Evolutionary conservation across 352 stramenopile genomes (phyloP), one percentile per base, ranked within the genome.

Genomic region (Phytophthora meadii): DNA sequence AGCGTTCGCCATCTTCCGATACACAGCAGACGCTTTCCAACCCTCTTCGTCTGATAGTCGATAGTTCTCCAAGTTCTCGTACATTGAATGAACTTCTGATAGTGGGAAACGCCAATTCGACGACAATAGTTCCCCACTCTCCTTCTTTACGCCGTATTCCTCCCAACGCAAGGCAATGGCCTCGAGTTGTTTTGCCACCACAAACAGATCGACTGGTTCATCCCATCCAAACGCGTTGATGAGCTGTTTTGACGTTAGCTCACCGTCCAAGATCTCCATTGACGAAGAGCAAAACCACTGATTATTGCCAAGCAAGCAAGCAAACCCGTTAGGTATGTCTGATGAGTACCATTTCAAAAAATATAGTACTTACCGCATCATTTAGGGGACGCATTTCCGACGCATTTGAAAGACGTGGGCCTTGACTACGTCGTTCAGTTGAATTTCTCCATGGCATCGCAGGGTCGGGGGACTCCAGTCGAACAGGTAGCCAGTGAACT

Each of bases 201-300:
- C 72, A 5, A 80, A 46, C 17, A 66, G 40, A 6, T 82, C 74
- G 5, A 88, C 60, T 54, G 61, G 55, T 11, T 78, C 22, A 42
- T 80, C 62, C 84, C 84, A 93, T 4, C 72, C 81, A 55, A 93
- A 93, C 4, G 69, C 81, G n/a, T 53, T 32, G 22, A 79, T 44
- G 1, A 93, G 65, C n/a, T 79, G 61, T 37, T 89, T 54, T 1
- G 84, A 91, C 11, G 60, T 68, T 5, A 93, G 57, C 28, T 87
- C 67, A 8, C 84, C 84, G 27, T 79, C 69, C 30, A 93, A 37
- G 45, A 93, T 82, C 58, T 89, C 39, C 28, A 70, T 67, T 25
- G 48, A 77, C 27, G 54, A 79, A 1, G 84, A 93, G 36, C 84
- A 93, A 52, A 76, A 77, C 84, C 84, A 93, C 84, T 92, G 32